Conservation (phyloP, 2,329 filamentous ascomycete species). For the Ophiocordyceps australis region DNA sequence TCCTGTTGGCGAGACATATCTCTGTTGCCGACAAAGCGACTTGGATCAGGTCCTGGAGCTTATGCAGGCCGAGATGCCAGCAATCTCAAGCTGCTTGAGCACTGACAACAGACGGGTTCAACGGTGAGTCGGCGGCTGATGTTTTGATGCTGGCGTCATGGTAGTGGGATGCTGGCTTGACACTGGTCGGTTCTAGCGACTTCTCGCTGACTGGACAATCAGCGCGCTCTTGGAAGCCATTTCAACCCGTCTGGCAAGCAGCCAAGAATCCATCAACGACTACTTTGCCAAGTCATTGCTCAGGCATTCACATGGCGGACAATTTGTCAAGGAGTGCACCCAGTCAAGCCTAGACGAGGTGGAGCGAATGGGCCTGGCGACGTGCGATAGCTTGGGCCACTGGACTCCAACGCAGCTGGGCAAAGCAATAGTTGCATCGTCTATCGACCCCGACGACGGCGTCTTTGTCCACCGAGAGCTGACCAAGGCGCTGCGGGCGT, state of each 20-base stretch:
- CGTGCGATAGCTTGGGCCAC: slow-evolving; percentile 24
- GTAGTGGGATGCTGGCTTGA: too few species aligned
- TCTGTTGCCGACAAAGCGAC: slow-evolving; percentile 53
- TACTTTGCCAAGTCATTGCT: slow-evolving; percentile 53
- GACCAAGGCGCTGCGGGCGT: slow-evolving; percentile 45
- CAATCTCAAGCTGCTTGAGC: slow-evolving; percentile 48
- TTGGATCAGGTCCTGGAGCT: slow-evolving; percentile 52
- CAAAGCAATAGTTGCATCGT: slow-evolving; percentile 53
- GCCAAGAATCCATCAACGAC: slow-evolving; percentile 43
- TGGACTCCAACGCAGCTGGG: slow-evolving; percentile 48
- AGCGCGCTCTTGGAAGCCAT: slow-evolving; percentile 58
- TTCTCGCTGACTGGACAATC: not conserved
- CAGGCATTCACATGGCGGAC: slow-evolving; percentile 32
- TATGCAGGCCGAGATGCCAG: slow-evolving; percentile 54
- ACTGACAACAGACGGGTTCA: slow-evolving; percentile 51
- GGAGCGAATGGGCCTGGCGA: slow-evolving; percentile 33
- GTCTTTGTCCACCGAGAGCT: slow-evolving; percentile 56
- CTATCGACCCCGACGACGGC: slow-evolving; percentile 57
- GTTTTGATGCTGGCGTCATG: not conserved
- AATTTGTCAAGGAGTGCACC: slow-evolving; percentile 32
- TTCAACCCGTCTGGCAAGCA: slow-evolving; percentile 48
- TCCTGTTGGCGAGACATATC: slow-evolving; percentile 57
- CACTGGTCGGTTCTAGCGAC: too few species aligned
- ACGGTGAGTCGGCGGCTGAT: slow-evolving; percentile 21
- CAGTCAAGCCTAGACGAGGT: slow-evolving; percentile 41